Evolutionary conservation across 2,329 filamentous ascomycete genomes (phyloP).

Genomic region (Calonectria hawksworthii): DNA sequence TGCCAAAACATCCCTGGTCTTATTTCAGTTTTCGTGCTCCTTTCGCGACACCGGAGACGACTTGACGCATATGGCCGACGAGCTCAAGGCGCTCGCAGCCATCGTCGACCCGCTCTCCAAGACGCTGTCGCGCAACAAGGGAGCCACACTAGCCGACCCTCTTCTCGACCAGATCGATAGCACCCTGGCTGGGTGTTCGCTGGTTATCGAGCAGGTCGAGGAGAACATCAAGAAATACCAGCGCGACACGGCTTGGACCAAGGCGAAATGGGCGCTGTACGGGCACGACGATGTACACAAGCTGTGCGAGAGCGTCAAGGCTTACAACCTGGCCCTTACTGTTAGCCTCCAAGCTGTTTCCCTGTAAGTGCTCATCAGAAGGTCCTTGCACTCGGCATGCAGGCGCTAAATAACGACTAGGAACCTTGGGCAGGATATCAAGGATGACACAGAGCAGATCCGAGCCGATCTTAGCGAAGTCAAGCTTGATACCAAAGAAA

Average conservation of each 20-base stretch:
- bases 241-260: constrained; percentile 4
- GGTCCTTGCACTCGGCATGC: neutral
- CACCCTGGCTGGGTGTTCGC: constrained; percentile 1
- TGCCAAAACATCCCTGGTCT: neutral
- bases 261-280: constrained; percentile 8
- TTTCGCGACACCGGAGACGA: constrained; percentile 5
- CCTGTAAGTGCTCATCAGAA: neutral
- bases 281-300: constrained; percentile 5
- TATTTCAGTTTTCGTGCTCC: neutral
- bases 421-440: neutral
- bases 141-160: neutral
- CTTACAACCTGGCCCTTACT: constrained; percentile 4
- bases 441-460: neutral
- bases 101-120: neutral
- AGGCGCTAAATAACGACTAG: neutral
- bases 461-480: neutral
- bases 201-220: neutral
- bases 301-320: constrained; percentile 1
- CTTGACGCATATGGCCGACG: neutral
- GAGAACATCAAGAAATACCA: constrained; percentile 5
- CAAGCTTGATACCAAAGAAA: neutral
- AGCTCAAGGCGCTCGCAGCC: neutral
- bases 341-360: constrained; percentile 15
- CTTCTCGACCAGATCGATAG: constrained; percentile 3
- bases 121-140: neutral